Conservation (phyloP, 139 green algal species). For the Chlorella sorokiniana region DNA sequence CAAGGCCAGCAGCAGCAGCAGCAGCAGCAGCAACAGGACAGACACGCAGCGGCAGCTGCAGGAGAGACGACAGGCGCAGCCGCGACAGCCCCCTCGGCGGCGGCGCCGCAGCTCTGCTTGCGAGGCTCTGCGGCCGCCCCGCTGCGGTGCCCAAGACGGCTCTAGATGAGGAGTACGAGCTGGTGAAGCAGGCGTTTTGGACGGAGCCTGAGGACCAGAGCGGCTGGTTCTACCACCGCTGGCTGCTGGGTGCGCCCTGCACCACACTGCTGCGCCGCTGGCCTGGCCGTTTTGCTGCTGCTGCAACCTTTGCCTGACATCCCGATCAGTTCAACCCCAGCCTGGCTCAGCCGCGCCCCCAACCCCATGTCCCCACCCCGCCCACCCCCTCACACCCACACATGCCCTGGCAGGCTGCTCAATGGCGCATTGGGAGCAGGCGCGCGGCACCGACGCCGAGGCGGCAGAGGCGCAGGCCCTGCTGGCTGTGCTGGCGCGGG, state of each 20-base stretch:
- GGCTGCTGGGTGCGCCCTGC: slow-evolving; percentile 84
- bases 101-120: neutral
- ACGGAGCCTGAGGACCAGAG: slow-evolving; percentile 94
- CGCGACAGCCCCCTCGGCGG: neutral
- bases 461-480: slow-evolving; percentile 19
- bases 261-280: too few species aligned
- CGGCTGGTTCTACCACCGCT: slow-evolving; percentile 94
- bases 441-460: slow-evolving; percentile 3
- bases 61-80: neutral
- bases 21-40: neutral
- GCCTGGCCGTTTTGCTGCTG: neutral
- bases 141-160: slow-evolving; percentile 54
- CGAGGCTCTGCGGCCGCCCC: slow-evolving; percentile 1
- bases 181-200: slow-evolving; percentile 91
- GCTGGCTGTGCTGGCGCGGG: slow-evolving; percentile 54
- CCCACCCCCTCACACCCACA: neutral
- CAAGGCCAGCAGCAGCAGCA: neutral
- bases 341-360: too few species aligned
- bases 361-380: neutral
- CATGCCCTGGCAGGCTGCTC: slow-evolving; percentile 28
- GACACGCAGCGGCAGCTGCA: neutral
- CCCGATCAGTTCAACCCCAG: too few species aligned
- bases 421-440: slow-evolving; percentile 24
- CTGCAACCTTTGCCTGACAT: too few species aligned
- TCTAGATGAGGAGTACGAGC: slow-evolving; percentile 88